Evolutionary conservation across 208 protist genomes (phyloP).

Genomic region (Angomonas ambiguus): DNA sequence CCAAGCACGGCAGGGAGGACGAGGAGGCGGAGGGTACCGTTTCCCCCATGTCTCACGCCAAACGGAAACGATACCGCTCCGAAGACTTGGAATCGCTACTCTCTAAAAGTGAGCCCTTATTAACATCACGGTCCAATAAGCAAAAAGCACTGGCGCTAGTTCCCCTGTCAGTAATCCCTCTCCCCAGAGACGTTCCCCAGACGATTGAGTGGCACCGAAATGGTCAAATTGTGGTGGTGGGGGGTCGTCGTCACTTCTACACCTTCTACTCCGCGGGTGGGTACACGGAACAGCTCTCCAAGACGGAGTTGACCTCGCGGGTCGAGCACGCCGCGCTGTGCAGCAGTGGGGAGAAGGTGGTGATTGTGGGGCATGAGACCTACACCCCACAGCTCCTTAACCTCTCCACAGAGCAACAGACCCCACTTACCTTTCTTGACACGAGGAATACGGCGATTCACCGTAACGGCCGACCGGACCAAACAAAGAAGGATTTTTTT

Average conservation of each 20-base stretch:
- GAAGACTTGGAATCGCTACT: slow-evolving; percentile 72
- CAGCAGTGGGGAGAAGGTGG: slow-evolving; percentile 61
- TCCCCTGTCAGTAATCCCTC: slow-evolving; percentile 61
- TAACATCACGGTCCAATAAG: slow-evolving; percentile 48
- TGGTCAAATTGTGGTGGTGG: slow-evolving; percentile 71
- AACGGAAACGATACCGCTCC: slow-evolving; percentile 63
- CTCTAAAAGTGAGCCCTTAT: slow-evolving; percentile 68
- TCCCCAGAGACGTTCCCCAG: slow-evolving; percentile 62
- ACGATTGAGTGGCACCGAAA: slow-evolving; percentile 82
- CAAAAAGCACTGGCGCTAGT: slow-evolving; percentile 31
- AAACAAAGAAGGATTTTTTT: slow-evolving; percentile 53
- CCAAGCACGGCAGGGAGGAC: slow-evolving; percentile 1
- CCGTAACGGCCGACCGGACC: slow-evolving; percentile 61
- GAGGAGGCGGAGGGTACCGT: slow-evolving; percentile 8
- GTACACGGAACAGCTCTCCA: slow-evolving; percentile 76
- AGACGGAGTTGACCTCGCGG: slow-evolving; percentile 42
- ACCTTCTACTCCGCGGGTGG: slow-evolving; percentile 75
- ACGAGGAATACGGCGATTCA: slow-evolving; percentile 54
- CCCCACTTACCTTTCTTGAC: slow-evolving; percentile 63
- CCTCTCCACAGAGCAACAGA: slow-evolving; percentile 60
- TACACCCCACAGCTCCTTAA: slow-evolving; percentile 54
- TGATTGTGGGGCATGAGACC: slow-evolving; percentile 52
- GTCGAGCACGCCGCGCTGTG: slow-evolving; percentile 55
- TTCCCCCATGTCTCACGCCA: slow-evolving; percentile 9
- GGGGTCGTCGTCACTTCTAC: slow-evolving; percentile 75